Conservation (phyloP, 129 eudicot species). For the Flaveria linearis region DNA sequence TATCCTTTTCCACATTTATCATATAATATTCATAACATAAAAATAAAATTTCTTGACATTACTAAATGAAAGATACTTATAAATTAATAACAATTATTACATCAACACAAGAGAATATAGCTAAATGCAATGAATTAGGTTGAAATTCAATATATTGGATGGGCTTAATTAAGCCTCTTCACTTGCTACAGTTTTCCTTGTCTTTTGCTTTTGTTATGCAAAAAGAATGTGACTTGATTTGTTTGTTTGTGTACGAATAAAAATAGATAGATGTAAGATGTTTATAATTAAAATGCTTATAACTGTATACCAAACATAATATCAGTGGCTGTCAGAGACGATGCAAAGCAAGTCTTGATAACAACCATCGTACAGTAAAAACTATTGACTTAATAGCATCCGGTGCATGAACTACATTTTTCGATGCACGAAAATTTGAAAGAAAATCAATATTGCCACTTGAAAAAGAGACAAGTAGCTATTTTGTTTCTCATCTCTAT, state of each 20-base stretch:
- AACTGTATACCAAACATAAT: constrained; percentile 17
- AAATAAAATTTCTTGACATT: background rate
- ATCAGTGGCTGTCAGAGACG: constrained; percentile 10
- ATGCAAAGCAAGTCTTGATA: constrained; percentile 17
- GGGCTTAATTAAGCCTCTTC: constrained; percentile 24
- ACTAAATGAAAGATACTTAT: background rate
- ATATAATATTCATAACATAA: background rate
- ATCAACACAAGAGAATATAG: constrained; percentile 6
- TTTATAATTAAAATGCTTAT: constrained; percentile 11
- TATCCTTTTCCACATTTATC: background rate
- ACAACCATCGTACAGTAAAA: background rate
- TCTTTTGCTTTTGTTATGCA: constrained; percentile 15
- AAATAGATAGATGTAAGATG: background rate
- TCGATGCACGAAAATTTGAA: constrained; percentile 1
- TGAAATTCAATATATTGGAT: constrained; percentile 24
- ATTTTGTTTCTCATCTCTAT: constrained; percentile 41
- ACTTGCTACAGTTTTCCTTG: constrained; percentile 27
- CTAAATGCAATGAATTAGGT: constrained; percentile 33
- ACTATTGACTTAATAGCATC: constrained; percentile 5
- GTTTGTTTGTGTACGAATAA: background rate
- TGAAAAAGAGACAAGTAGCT: constrained; percentile 48
- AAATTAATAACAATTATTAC: constrained; percentile 3
- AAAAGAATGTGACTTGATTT: constrained; percentile 24
- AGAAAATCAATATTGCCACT: constrained; percentile 38
- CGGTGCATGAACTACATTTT: constrained; percentile 5